Evolutionary conservation across 208 protist genomes (phyloP).

Genomic region (Tritrichomonas musculus): DNA sequence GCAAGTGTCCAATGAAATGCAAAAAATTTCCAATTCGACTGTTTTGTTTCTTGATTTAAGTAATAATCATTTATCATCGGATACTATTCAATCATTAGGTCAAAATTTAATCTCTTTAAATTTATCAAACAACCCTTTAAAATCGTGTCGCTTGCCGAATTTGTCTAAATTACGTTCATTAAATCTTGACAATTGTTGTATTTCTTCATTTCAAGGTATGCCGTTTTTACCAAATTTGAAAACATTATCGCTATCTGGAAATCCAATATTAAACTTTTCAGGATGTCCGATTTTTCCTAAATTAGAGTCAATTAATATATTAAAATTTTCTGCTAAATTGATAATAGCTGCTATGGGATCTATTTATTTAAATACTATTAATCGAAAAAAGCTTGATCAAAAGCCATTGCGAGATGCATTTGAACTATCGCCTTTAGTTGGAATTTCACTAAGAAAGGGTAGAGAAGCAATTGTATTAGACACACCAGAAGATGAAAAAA

Average conservation of each 20-base stretch:
- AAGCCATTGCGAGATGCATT: not conserved
- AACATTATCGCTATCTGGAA: not conserved
- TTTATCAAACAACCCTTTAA: constrained; percentile 15
- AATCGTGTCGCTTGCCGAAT: not conserved
- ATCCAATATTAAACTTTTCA: not conserved
- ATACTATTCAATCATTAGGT: not conserved
- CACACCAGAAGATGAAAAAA: not conserved
- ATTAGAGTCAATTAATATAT: not conserved
- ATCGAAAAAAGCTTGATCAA: not conserved
- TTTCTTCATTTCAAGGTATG: not conserved
- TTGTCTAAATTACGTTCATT: not conserved
- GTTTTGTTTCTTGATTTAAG: not conserved
- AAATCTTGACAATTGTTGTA: not conserved
- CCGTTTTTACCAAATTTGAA: not conserved
- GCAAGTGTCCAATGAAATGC: too few species aligned
- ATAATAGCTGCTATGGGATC: not conserved
- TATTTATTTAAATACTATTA: not conserved
- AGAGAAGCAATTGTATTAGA: not conserved
- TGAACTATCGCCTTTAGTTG: not conserved
- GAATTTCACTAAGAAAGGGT: not conserved
- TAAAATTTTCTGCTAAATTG: not conserved
- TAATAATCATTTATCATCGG: not conserved
- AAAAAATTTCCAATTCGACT: too few species aligned
- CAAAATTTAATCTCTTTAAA: not conserved
- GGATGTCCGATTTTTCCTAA: not conserved